Conservation (phyloP, 2,329 filamentous ascomycete genomes). For the Phaeosphaeriaceae sp. region DNA sequence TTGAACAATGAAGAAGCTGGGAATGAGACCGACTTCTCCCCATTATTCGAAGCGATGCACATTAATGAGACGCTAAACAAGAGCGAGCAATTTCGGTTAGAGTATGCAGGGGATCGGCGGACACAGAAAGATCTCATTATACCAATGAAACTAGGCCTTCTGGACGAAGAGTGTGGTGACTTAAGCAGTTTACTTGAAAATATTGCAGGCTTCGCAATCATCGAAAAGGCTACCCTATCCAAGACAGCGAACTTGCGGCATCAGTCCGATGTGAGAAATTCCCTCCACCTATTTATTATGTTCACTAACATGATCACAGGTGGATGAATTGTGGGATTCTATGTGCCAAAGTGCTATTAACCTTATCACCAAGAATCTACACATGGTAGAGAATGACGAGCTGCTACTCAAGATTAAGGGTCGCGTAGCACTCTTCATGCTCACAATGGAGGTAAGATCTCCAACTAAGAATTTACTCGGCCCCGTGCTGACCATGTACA, state of each 20-base stretch:
- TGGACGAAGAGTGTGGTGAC: constrained; percentile 82
- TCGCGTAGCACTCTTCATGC: constrained; percentile 89
- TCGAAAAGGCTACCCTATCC: constrained; percentile 92
- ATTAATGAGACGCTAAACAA: constrained; percentile 95
- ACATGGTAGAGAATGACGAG: constrained; percentile 85
- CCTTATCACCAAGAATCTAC: constrained; percentile 79
- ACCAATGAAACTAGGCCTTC: constrained; percentile 74
- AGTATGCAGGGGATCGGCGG: constrained; percentile 90
- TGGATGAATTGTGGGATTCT: constrained; percentile 98
- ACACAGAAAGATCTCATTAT: constrained; percentile 91
- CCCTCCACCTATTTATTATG: neutral
- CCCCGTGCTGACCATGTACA: constrained; percentile 10
- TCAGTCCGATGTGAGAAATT: constrained; percentile 74
- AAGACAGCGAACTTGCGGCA: constrained; percentile 78
- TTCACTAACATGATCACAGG: constrained; percentile 54
- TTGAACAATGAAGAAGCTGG: constrained; percentile 84
- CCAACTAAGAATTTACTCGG: neutral
- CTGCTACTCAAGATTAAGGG: constrained; percentile 93
- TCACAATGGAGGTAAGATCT: constrained; percentile 86
- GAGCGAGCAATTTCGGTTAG: constrained; percentile 85
- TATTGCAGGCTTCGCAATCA: constrained; percentile 94
- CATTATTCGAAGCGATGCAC: constrained; percentile 91
- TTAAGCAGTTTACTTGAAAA: constrained; percentile 92
- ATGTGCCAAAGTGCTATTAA: constrained; percentile 90
- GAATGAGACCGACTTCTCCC: constrained; percentile 90